These are phyloP conservation scores for Penicillium freii DNA, from an alignment of 2,329 filamentous ascomycete genomes.

Conservation along the genomic window DNA sequence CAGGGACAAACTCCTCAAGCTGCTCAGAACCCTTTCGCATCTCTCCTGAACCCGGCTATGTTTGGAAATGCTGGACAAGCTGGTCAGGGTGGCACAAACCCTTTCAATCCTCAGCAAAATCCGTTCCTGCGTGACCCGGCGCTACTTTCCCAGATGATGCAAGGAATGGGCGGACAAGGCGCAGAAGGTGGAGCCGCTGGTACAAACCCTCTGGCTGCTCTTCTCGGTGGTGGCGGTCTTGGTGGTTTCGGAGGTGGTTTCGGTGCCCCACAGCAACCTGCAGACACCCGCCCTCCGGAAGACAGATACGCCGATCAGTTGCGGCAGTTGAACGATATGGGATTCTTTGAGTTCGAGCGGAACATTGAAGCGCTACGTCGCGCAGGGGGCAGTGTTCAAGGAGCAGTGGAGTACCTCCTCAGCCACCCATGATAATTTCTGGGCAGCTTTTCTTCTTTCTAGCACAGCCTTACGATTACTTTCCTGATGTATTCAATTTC, in stretches of 20 bases:
- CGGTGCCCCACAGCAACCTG: constrained; percentile 54
- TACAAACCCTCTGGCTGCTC: constrained; percentile 45
- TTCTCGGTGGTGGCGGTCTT: constrained; percentile 50
- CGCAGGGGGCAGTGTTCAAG: constrained; percentile 90
- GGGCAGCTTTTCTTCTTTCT: constrained; percentile 1
- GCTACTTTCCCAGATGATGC: constrained; percentile 57
- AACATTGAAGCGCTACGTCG: constrained; percentile 86
- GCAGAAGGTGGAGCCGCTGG: constrained; percentile 36
- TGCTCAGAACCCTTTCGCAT: constrained; percentile 65
- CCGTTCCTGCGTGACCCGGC: constrained; percentile 61
- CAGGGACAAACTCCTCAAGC: constrained; percentile 39
- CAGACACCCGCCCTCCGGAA: constrained; percentile 86
- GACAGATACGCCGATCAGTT: constrained; percentile 89
- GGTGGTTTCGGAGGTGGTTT: constrained; percentile 45
- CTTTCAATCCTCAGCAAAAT: constrained; percentile 50
- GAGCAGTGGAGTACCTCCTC: constrained; percentile 53
- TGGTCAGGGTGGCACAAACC: constrained; percentile 46
- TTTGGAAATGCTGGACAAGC: constrained; percentile 32
- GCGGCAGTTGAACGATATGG: constrained; percentile 95
- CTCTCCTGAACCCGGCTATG: constrained; percentile 56
- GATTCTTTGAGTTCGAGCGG: constrained; percentile 93
- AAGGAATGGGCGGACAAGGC: constrained; percentile 45
- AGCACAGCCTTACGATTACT: constrained; percentile 6
- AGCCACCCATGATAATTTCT: constrained; percentile 31
- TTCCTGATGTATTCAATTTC: constrained; percentile 6